Percentiles rank a stretch among this genome's conserved stretches.
Conservation (phyloP, 2,329 filamentous ascomycete genomes). For the Simplicillium sp. region DNA sequence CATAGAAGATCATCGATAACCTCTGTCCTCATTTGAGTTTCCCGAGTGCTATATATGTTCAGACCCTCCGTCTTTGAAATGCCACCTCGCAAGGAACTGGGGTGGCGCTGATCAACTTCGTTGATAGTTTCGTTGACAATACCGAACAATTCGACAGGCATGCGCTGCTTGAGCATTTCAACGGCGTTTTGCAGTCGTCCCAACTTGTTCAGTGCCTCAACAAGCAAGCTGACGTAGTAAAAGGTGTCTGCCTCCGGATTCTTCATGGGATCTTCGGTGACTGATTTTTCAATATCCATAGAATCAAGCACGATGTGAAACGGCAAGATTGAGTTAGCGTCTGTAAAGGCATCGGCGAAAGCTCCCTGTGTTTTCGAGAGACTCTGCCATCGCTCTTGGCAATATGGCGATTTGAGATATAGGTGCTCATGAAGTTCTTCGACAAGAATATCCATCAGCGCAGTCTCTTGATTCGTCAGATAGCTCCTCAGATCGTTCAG, state of each 20-base stretch:
- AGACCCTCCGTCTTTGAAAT: constrained; percentile 44
- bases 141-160: constrained; percentile 87
- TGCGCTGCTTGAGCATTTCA: constrained; percentile 81
- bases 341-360: constrained; percentile 37
- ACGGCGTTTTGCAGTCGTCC: constrained; percentile 78
- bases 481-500: constrained; percentile 80
- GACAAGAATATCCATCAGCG: constrained; percentile 88
- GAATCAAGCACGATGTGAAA: constrained; percentile 52
- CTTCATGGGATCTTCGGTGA: constrained; percentile 80
- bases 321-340: constrained; percentile 35
- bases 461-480: constrained; percentile 84
- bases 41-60: constrained; percentile 55
- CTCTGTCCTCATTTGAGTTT: constrained; percentile 69
- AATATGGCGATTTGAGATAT: constrained; percentile 96
- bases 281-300: constrained; percentile 48
- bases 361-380: constrained; percentile 59
- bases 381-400: constrained; percentile 88
- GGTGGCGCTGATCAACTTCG: constrained; percentile 87
- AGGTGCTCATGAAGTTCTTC: constrained; percentile 96
- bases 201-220: constrained; percentile 86
- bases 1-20: constrained; percentile 87
- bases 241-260: constrained; percentile 96
- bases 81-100: constrained; percentile 61
- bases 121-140: constrained; percentile 93
- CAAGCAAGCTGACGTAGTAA: constrained; percentile 77